Base-by-base conservation (phyloP, 2,329 filamentous ascomycete genomes). In the Penicillium sp. region DNA sequence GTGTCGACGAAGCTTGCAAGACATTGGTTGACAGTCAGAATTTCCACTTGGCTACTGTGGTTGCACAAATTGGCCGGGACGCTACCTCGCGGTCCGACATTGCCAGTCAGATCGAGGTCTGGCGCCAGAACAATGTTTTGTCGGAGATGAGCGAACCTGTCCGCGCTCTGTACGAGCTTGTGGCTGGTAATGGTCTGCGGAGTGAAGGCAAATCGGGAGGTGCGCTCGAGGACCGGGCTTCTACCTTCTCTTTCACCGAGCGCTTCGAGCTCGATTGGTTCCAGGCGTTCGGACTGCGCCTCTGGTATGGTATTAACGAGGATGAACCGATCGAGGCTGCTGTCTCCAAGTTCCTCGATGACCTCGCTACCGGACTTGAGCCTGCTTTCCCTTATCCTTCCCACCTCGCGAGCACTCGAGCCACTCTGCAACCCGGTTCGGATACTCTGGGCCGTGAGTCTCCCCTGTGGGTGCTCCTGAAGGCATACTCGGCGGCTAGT, bases 251-350 rank as follows among this genome's bases (percentile, higher is more conserved):
- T 55, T 90, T 99, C 64, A 90, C 92, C 0, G 85, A 90, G 68
- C 88, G 88, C 49, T 99, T 97, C 73, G 87, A 87, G 4, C 82
- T 99, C 38, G 90, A 96, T 73, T 99, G 95, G 95, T 88, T 91
- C 74, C 93, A 96, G 71, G 89, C 93, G 0, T 96, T 99, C 75
- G 94, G 91, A 11, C 83, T 99, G 52, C 88, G 93, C 45, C 82
- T 99, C 1, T 98, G 92, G 90, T 99, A 96, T 74, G 88, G 88
- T 47, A 90, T 88, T 42, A 82, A 85, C 2, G 81, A 85, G 37
- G 82, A 87, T 41, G 89, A 92, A 47, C 84, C 87, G 38, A 82
- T 97, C 45, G 86, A 88, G 52, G 80, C 83, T 48, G 93, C 93
- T 2, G 88, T 99, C 4, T 77, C 82, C 45, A 84, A 84, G 31